Evolutionary conservation across 257 asterid species (phyloP).

Genomic region (Phtheirospermum japonicum): DNA sequence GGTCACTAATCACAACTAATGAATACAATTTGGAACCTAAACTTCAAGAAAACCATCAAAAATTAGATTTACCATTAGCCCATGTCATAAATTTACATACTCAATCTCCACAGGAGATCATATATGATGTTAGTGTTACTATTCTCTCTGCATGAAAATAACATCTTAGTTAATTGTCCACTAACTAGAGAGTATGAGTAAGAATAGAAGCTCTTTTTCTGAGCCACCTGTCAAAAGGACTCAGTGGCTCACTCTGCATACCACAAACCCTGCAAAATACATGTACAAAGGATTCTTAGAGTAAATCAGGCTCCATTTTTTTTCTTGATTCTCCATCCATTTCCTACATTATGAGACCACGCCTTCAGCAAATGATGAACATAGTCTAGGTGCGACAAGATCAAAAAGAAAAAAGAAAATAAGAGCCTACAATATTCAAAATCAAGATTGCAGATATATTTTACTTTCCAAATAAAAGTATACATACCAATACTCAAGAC

Average conservation of each 20-base stretch:
- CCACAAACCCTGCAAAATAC: slow-evolving; percentile 17
- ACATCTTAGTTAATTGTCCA: not conserved
- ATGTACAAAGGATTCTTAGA: slow-evolving; percentile 2
- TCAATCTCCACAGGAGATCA: not conserved
- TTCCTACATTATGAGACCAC: slow-evolving; percentile 17
- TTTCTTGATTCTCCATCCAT: not conserved
- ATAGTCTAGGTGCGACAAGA: not conserved
- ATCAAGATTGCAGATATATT: slow-evolving; percentile 5
- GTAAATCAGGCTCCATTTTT: not conserved
- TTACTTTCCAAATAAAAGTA: slow-evolving; percentile 14
- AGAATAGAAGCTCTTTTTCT: slow-evolving; percentile 4
- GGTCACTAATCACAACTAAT: slow-evolving; percentile 11
- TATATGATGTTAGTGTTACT: no score
- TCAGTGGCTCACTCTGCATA: slow-evolving; percentile 5
- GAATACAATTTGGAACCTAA: slow-evolving; percentile 3
- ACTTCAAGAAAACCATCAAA: not conserved
- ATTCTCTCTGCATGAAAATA: no score
- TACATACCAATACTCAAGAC: slow-evolving; percentile 93
- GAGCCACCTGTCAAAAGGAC: slow-evolving; percentile 5
- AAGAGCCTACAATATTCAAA: not conserved
- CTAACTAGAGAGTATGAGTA: slow-evolving; percentile 13
- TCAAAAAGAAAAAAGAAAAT: not conserved
- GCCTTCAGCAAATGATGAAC: slow-evolving; percentile 18
- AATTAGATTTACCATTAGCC: not conserved
- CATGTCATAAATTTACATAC: no score